phyloP scores from a whole-genome alignment of 2,329 filamentous ascomycete species.

The Botrytis fragariae region DNA sequence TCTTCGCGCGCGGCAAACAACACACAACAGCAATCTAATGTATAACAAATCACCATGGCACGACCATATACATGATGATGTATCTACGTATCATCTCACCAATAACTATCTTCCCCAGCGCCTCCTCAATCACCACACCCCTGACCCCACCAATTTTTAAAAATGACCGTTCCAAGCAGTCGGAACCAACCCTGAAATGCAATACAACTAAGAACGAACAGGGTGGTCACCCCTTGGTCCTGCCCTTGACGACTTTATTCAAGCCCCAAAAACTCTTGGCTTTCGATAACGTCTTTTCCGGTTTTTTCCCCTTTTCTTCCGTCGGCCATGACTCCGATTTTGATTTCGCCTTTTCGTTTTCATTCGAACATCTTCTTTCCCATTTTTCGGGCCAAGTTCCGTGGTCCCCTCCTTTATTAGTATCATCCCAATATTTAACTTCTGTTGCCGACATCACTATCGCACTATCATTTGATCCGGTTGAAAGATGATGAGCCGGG shows the following conservation, averaged over 20 bases:
- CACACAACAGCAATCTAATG: neutral
- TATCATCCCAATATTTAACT: constrained; percentile 5
- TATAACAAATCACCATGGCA: neutral
- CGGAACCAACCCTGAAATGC: constrained; percentile 15
- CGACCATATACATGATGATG: neutral
- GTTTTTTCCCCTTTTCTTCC: constrained; percentile 17
- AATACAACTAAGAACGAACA: neutral
- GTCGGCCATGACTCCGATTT: constrained; percentile 3
- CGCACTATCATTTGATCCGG: constrained; percentile 18
- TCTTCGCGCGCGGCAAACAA: neutral
- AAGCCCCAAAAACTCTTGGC: constrained; percentile 20
- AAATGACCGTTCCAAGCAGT: constrained; percentile 16
- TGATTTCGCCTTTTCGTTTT: neutral
- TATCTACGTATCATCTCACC: neutral
- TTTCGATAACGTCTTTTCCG: constrained; percentile 17
- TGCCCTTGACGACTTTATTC: constrained; percentile 12
- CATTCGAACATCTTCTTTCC: neutral
- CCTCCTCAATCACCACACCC: neutral
- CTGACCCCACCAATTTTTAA: neutral
- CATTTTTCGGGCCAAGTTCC: constrained; percentile 2
- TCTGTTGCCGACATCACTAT: constrained; percentile 17
- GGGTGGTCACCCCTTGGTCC: constrained; percentile 2
- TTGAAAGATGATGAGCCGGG: constrained; percentile 10
- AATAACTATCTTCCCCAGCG: neutral
- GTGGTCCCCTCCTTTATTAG: neutral